Base-by-base conservation (phyloP, 169 alveolate species). In the Plasmodium malariae region DNA sequence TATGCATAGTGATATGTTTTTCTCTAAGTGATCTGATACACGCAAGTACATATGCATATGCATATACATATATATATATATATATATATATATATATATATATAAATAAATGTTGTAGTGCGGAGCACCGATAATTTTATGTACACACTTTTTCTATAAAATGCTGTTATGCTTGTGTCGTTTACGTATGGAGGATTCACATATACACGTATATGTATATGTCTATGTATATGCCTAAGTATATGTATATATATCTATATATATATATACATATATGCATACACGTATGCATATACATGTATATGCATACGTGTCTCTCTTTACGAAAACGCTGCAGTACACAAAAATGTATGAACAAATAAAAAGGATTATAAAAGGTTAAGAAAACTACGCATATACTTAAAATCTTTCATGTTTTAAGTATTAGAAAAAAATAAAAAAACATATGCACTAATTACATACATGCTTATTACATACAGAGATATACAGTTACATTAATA, bases 1-100 rank as follows among this genome's bases (percentile, higher is more conserved):
- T 67, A 67, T 65, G 69, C 90, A 80, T 80, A 65, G 59, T 80
- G 45, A 12, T 51, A 9, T 65, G 40, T 55, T 60, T 30, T 78
- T 24, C 78, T 21, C 32, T 30, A n/a, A 3, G 65, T 17, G 17
- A 26, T 7, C 34, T 48, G 21, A 7, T 71, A 17, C 28, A 12
- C 60, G 60, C 51, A 26, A 32, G 37, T 30, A 0, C 19, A 48
- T 3, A 11, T n/a, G 12, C 59, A 36, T 37, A 67, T n/a, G 7
- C 36, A 48, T 48, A 11, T 67, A 28, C 65, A 45, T 5, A 54
- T 34, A n/a, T n/a, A n/a, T n/a, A n/a, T n/a, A n/a, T n/a, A n/a
- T n/a, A n/a, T n/a, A n/a, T n/a, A n/a, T n/a, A n/a, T n/a, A n/a
- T n/a, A n/a, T n/a, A n/a, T n/a, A 63, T 17, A 62, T 11, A 43